Conservation (phyloP, 1,284 basidiomycete genomes). For the Tremellales sp. region DNA sequence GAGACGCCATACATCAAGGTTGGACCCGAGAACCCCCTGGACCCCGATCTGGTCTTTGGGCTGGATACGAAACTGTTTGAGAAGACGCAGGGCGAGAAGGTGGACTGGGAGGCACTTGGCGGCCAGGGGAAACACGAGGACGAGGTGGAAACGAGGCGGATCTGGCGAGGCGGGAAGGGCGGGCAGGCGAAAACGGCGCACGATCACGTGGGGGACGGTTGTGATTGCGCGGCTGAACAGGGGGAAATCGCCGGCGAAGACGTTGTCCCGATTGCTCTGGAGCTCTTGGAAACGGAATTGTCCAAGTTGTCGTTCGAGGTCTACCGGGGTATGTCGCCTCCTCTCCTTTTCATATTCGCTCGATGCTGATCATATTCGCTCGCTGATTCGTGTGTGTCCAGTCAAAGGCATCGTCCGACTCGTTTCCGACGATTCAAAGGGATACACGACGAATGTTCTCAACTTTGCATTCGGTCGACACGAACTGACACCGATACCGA, state of each 20-base stretch:
- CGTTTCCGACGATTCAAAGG: slow-evolving; percentile 16
- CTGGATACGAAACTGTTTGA: slow-evolving; percentile 72
- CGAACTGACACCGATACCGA: slow-evolving; percentile 57
- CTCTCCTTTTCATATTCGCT: background rate
- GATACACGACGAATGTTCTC: slow-evolving; percentile 54
- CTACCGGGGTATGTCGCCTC: slow-evolving; percentile 39
- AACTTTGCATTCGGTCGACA: slow-evolving; percentile 89
- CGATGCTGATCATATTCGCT: background rate
- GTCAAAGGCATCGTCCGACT: slow-evolving; percentile 72
- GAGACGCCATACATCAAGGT: slow-evolving; percentile 73
- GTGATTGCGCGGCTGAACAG: slow-evolving; percentile 8
- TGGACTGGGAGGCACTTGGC: slow-evolving; percentile 29
- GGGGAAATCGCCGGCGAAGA: slow-evolving; percentile 6
- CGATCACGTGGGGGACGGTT: slow-evolving; percentile 27
- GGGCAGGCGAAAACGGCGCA: slow-evolving; percentile 21
- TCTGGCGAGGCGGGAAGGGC: slow-evolving; percentile 53
- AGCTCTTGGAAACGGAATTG: slow-evolving; percentile 52
- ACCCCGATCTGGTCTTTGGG: slow-evolving; percentile 74
- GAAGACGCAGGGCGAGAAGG: slow-evolving; percentile 38
- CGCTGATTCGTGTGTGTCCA: slow-evolving; percentile 13
- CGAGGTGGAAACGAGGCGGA: slow-evolving; percentile 73
- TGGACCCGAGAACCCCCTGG: slow-evolving; percentile 47
- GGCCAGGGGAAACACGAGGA: slow-evolving; percentile 57
- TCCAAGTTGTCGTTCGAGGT: slow-evolving; percentile 51
- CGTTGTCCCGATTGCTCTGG: slow-evolving; percentile 36